phyloP scores from a whole-genome alignment of 495 filamentous ascomycete genomes.

The Penicillium cataractarum region DNA sequence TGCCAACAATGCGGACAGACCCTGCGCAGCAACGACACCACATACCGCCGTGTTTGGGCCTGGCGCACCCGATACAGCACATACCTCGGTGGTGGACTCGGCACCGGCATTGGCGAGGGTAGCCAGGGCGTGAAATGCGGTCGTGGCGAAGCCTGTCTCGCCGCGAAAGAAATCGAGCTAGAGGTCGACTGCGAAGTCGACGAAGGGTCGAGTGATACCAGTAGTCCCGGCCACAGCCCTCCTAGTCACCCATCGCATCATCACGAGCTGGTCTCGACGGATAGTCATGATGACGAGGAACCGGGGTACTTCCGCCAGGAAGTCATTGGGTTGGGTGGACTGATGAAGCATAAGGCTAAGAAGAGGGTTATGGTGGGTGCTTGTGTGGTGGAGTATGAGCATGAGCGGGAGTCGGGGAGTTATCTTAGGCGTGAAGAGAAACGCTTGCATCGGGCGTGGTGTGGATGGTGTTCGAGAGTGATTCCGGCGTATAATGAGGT shows the following conservation, averaged over 20 bases:
- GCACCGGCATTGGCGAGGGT: constrained; percentile 86
- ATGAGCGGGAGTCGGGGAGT: constrained; percentile 66
- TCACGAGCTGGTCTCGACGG: constrained; percentile 22
- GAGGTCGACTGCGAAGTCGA: constrained; percentile 79
- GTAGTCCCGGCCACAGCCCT: constrained; percentile 24
- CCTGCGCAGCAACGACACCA: constrained; percentile 68
- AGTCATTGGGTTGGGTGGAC: constrained; percentile 83
- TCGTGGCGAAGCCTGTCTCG: constrained; percentile 68
- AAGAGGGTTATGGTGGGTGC: constrained; percentile 76
- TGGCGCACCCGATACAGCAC: constrained; percentile 88
- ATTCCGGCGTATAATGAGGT: constrained; percentile 39
- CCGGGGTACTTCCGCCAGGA: constrained; percentile 81
- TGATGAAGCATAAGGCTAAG: constrained; percentile 79
- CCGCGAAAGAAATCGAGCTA: constrained; percentile 71
- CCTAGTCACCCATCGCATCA: constrained; percentile 17
- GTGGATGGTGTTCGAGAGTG: constrained; percentile 53
- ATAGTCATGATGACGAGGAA: constrained; percentile 46
- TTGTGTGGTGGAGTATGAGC: constrained; percentile 79
- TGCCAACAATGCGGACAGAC: constrained; percentile 77
- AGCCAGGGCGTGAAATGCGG: constrained; percentile 85
- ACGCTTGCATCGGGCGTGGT: constrained; percentile 53
- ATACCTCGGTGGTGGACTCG: constrained; percentile 71
- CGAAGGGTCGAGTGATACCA: constrained; percentile 42
- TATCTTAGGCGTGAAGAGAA: constrained; percentile 68
- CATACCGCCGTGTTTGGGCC: constrained; percentile 80